Base-by-base conservation (phyloP, 768 basidiomycete genomes). In the Psilocybe sp. region DNA sequence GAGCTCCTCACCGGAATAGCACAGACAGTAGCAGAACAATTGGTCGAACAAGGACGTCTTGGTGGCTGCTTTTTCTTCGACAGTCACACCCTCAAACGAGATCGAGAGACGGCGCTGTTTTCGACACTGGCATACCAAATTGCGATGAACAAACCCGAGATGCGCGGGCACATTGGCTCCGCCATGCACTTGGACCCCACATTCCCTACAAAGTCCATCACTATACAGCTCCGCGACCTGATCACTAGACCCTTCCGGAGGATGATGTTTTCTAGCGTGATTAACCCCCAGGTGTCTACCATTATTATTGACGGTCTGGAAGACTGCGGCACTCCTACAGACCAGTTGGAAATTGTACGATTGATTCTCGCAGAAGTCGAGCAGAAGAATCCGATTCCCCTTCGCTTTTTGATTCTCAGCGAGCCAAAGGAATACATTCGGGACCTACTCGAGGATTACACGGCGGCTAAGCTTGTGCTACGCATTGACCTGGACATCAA, bases 11-110 rank as follows among this genome's bases (percentile, higher is more conserved):
- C 64, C 0, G 53, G 60, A 4, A 45, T 70, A 5, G 62, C 59
- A 3, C 69, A 70, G 39, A 65, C 66, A 1, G 51, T 67, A 2
- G 53, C 61, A 8, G 60, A 67, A 35, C 23, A 18, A 4, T 46
- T 44, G n/a, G n/a, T 15, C 1, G 31, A 40, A 6, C n/a, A 46
- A 8, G 46, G 44, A 4, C 37, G 42, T 2, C 49, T 60, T 37
- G 53, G 51, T 3, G 50, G 46, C 14, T 46, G 52, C 37, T 56
- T 58, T 41, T 52, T 61, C 56, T 62, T 54, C 45, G 51, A 44
- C 8, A 34, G 50, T 15, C 18, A 18, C 14, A 35, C 35, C 33
- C 14, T 20, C 31, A 13, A 34, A 32, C 39, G 18, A 8, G 35
- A 46, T 23, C 8, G 47, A 4, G 33, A 31, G 10, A 13, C 18